Evolutionary conservation across 2,329 filamentous ascomycete genomes (phyloP).

Genomic region (Polychaeton citri): DNA sequence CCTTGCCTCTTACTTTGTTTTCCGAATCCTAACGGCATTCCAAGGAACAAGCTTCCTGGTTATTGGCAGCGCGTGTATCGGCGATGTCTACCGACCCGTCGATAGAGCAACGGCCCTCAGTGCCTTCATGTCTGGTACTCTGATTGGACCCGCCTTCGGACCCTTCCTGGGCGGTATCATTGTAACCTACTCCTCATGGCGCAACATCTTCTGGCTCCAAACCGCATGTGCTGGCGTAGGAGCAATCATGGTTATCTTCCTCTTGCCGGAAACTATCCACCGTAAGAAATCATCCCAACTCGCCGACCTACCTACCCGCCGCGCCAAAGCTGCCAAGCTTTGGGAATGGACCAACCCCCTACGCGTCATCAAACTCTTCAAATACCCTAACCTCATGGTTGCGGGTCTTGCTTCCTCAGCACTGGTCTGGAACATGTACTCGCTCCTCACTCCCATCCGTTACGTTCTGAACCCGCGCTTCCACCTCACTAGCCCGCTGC

Average conservation of each 20-base stretch:
- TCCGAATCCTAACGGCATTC: constrained; percentile 61
- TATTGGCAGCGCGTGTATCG: constrained; percentile 56
- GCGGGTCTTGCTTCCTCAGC: constrained; percentile 46
- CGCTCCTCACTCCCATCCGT: constrained; percentile 54
- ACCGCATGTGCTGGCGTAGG: constrained; percentile 51
- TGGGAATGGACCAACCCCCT: constrained; percentile 54
- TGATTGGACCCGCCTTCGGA: constrained; percentile 57
- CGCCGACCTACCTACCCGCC: constrained; percentile 34
- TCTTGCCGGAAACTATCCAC: constrained; percentile 62
- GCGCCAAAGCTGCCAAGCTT: constrained; percentile 40
- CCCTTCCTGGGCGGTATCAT: constrained; percentile 64
- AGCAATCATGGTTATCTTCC: constrained; percentile 46
- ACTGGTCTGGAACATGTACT: constrained; percentile 67
- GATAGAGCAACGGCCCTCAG: constrained; percentile 60
- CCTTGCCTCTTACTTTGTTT: constrained; percentile 57
- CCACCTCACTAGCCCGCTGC: constrained; percentile 49
- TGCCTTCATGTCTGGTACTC: constrained; percentile 53
- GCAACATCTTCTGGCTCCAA: constrained; percentile 66
- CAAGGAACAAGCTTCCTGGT: constrained; percentile 63
- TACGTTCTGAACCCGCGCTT: constrained; percentile 66
- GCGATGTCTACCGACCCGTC: constrained; percentile 40
- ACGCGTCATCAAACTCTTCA: constrained; percentile 49
- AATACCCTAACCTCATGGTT: constrained; percentile 55
- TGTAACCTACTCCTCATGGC: constrained; percentile 60
- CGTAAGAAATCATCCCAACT: constrained; percentile 50